Evolutionary conservation across 2,329 filamentous ascomycete species (phyloP).

Genomic region (Fusarium circinatum): DNA sequence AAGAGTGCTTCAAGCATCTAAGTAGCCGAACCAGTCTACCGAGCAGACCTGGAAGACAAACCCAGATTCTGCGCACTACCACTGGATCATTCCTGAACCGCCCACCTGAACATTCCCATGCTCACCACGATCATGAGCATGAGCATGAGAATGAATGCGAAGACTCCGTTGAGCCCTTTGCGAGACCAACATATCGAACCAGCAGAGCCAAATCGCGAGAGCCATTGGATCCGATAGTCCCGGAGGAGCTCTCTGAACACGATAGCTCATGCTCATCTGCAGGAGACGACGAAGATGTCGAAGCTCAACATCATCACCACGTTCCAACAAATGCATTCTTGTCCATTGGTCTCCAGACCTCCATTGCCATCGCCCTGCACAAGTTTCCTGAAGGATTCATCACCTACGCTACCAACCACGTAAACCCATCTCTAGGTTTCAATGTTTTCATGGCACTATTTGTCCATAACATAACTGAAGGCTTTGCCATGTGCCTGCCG

Average conservation of each 20-base stretch:
- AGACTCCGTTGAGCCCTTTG: slow-evolving; percentile 38
- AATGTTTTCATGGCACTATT: slow-evolving; percentile 95
- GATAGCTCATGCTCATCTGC: slow-evolving; percentile 43
- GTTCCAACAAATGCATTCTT: slow-evolving; percentile 94
- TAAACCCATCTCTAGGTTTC: slow-evolving; percentile 87
- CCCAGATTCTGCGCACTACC: slow-evolving; percentile 55
- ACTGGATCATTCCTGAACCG: slow-evolving; percentile 50
- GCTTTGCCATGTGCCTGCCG: slow-evolving; percentile 92
- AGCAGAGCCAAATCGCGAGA: slow-evolving; percentile 55
- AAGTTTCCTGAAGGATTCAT: slow-evolving; percentile 91
- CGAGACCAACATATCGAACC: slow-evolving; percentile 50
- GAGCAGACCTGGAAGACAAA: slow-evolving; percentile 45
- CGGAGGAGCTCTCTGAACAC: slow-evolving; percentile 39
- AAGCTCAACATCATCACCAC: slow-evolving; percentile 84
- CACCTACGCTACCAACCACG: slow-evolving; percentile 97
- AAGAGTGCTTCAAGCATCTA: slow-evolving; percentile 72
- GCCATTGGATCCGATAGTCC: slow-evolving; percentile 43
- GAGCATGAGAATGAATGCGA: slow-evolving; percentile 40
- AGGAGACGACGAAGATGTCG: slow-evolving; percentile 56
- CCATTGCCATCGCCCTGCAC: slow-evolving; percentile 92
- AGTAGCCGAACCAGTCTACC: slow-evolving; percentile 50
- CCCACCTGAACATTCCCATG: slow-evolving; percentile 43
- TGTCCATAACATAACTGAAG: slow-evolving; percentile 98
- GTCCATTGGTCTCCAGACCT: slow-evolving; percentile 94
- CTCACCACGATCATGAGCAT: slow-evolving; percentile 39